Evolutionary conservation across 345 rosid species (phyloP).

Genomic region (Conringia planisiliqua): DNA sequence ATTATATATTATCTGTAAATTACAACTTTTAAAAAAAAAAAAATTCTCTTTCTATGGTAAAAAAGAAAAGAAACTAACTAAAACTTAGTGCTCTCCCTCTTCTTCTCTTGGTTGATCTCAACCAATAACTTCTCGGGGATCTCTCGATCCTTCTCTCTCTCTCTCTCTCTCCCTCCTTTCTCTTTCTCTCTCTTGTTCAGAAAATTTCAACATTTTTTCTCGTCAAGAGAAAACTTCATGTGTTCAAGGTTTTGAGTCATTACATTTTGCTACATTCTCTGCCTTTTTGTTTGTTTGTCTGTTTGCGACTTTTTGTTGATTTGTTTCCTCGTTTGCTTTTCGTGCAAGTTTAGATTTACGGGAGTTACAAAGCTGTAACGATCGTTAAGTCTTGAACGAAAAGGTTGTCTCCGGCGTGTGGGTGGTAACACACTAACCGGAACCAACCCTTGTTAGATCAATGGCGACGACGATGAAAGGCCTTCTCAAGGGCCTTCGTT

Average conservation of each 20-base stretch:
- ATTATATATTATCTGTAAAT: constrained; percentile 21
- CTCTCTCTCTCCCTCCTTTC: constrained; percentile 2
- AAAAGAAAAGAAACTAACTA: neutral
- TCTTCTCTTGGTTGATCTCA: constrained; percentile 30
- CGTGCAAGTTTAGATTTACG: constrained; percentile 20
- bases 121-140: constrained; percentile 18
- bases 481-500: constrained; percentile 70
- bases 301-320: neutral
- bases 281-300: neutral
- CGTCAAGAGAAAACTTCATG: constrained; percentile 20
- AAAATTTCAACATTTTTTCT: constrained; percentile 10
- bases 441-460: constrained; percentile 7
- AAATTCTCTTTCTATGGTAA: neutral
- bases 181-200: constrained; percentile 6
- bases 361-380: neutral
- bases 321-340: constrained; percentile 8
- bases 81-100: constrained; percentile 42
- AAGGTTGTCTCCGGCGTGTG: constrained; percentile 33
- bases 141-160: constrained; percentile 10
- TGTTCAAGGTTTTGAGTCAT: constrained; percentile 26
- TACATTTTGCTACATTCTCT: neutral
- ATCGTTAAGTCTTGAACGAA: constrained; percentile 24
- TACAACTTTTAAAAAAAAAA: constrained; percentile 19
- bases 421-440: constrained; percentile 18
- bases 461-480: constrained; percentile 63